phyloP scores from a whole-genome alignment of 1,284 basidiomycete genomes.

The Tilletiopsis washingtonensis region DNA sequence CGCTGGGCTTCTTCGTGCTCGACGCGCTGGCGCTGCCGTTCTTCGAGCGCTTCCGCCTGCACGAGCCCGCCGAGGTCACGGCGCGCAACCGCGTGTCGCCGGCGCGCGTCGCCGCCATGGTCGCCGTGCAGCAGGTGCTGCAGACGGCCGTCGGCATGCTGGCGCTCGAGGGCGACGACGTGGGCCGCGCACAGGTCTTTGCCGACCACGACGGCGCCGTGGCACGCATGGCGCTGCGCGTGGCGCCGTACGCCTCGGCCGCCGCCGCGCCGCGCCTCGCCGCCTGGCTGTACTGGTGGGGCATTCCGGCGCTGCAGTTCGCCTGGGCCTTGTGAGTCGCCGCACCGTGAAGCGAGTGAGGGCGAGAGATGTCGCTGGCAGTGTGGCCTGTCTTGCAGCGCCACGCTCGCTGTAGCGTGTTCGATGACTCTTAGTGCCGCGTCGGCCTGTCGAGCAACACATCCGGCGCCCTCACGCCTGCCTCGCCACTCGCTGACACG shows the following conservation, averaged over 20 bases:
- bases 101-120: slow-evolving; percentile 64
- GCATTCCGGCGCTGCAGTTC: slow-evolving; percentile 68
- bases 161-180: slow-evolving; percentile 58
- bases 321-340: slow-evolving; percentile 77
- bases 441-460: too few relatives aligned
- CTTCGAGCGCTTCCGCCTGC: slow-evolving; percentile 77
- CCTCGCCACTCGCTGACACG: neutral
- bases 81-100: slow-evolving; percentile 69
- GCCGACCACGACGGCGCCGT: slow-evolving; percentile 53
- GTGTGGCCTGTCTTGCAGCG: too few relatives aligned
- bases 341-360: too few relatives aligned
- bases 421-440: too few relatives aligned
- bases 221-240: slow-evolving; percentile 21
- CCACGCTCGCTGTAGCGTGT: too few relatives aligned
- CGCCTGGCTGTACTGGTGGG: slow-evolving; percentile 88
- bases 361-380: too few relatives aligned
- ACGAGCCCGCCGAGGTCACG: slow-evolving; percentile 74
- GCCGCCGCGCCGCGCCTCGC: slow-evolving; percentile 55
- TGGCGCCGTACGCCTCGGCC: slow-evolving; percentile 52
- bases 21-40: slow-evolving; percentile 64
- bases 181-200: slow-evolving; percentile 23
- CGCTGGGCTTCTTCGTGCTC: slow-evolving; percentile 70
- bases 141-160: slow-evolving; percentile 70
- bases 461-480: slow-evolving; percentile 6
- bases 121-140: slow-evolving; percentile 73